Percentiles rank a stretch among this genome's conserved stretches.
Conservation (phyloP, 2,329 filamentous ascomycete genomes). For the Alternaria sp. region DNA sequence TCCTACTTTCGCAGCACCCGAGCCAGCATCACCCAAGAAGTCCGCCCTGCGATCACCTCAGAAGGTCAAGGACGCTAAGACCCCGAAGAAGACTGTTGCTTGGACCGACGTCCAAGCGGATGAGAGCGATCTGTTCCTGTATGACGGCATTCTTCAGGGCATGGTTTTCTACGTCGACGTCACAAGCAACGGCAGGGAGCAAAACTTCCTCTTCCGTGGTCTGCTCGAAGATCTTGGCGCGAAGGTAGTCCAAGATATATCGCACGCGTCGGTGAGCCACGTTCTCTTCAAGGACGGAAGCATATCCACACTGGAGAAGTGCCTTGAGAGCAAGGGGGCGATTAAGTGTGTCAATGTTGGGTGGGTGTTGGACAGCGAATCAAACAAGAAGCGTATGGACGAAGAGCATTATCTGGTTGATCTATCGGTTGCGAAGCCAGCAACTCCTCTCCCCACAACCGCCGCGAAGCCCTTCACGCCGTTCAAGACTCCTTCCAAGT, state of each 20-base stretch:
- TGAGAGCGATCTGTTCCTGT: slow-evolving; percentile 33
- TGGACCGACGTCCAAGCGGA: slow-evolving; percentile 37
- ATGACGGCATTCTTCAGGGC: slow-evolving; percentile 57
- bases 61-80: slow-evolving; percentile 38
- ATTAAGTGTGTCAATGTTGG: slow-evolving; percentile 88
- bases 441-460: slow-evolving; percentile 30
- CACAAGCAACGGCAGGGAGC: slow-evolving; percentile 74
- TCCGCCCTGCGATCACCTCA: slow-evolving; percentile 50
- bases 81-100: slow-evolving; percentile 51
- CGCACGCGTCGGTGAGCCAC: slow-evolving; percentile 82
- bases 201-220: slow-evolving; percentile 74
- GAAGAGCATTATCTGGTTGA: slow-evolving; percentile 46
- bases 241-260: slow-evolving; percentile 71
- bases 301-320: slow-evolving; percentile 81
- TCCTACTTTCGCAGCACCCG: slow-evolving; percentile 17
- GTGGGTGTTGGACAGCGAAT: slow-evolving; percentile 77
- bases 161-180: slow-evolving; percentile 86
- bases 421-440: slow-evolving; percentile 33
- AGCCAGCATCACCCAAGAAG: slow-evolving; percentile 37
- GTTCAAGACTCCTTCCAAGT: slow-evolving; percentile 42
- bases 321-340: slow-evolving; percentile 73
- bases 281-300: slow-evolving; percentile 91
- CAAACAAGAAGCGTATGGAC: slow-evolving; percentile 45
- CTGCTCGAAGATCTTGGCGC: slow-evolving; percentile 84
- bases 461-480: slow-evolving; percentile 40